These are phyloP conservation scores for Flaveria trinervia DNA, from an alignment of 129 eudicot genomes.

Conservation along the genomic window DNA sequence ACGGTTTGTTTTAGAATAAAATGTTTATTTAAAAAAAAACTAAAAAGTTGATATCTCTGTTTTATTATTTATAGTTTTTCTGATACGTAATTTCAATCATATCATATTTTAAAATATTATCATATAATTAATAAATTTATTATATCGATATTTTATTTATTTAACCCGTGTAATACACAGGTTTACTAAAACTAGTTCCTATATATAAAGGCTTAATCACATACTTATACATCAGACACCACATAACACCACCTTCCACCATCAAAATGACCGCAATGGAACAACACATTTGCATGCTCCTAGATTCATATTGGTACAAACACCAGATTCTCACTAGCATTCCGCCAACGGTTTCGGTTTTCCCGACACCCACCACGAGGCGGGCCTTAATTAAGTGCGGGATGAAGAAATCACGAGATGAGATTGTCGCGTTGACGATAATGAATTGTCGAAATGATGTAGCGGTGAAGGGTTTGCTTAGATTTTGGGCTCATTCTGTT, in stretches of 20 bases:
- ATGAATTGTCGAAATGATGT: constrained; percentile 10
- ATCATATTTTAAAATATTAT: no score
- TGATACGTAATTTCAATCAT: no score
- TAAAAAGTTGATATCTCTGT: no score
- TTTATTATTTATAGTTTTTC: no score
- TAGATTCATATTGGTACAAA: constrained; percentile 30
- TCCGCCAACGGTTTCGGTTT: not conserved
- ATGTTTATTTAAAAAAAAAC: no score
- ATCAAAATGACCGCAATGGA: not conserved
- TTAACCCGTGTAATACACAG: no score
- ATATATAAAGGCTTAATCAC: not conserved
- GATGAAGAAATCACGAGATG: not conserved
- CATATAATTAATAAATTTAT: no score
- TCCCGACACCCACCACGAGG: not conserved
- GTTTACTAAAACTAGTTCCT: no score
- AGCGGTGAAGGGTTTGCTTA: constrained; percentile 12
- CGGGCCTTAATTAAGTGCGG: not conserved
- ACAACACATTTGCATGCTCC: constrained; percentile 19
- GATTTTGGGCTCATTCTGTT: constrained; percentile 19
- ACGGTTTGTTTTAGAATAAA: no score
- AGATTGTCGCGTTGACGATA: constrained; percentile 9
- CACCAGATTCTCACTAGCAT: constrained; percentile 19
- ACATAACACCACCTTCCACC: no score
- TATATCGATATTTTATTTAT: no score
- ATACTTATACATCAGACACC: not conserved